These are phyloP conservation scores for Bonia amplexicaulis DNA, from an alignment of 176 grass and related monocot species.

Conservation along the genomic window DNA sequence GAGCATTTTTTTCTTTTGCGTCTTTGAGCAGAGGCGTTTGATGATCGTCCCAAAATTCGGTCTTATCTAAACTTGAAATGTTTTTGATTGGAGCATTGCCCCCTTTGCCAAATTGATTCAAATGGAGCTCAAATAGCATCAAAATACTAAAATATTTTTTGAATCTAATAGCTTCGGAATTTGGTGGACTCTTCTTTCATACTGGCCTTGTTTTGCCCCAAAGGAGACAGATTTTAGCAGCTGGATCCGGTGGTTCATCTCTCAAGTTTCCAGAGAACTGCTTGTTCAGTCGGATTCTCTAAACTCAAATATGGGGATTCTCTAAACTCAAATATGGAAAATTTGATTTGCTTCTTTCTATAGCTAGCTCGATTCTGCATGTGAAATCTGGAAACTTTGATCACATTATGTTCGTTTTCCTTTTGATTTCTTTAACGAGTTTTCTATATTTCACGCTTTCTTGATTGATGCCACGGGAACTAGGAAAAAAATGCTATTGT, in stretches of 20 bases:
- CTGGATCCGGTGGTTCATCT: slow-evolving; percentile 12
- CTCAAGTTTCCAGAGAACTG: not conserved
- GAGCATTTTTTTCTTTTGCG: not conserved
- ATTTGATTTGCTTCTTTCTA: not conserved
- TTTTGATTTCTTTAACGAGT: not conserved
- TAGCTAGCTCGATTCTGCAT: not conserved
- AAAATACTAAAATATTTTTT: too few species aligned
- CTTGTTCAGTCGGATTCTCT: not conserved
- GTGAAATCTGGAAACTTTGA: not conserved
- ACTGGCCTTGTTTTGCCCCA: not conserved
- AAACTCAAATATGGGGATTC: not conserved
- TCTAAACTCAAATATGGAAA: not conserved
- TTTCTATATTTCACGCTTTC: not conserved
- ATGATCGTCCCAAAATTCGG: not conserved
- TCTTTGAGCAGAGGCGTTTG: not conserved
- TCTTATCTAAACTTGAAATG: not conserved
- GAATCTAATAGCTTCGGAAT: not conserved
- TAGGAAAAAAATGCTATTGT: not conserved
- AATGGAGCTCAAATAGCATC: not conserved
- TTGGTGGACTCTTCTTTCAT: not conserved
- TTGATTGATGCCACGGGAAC: not conserved
- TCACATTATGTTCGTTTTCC: not conserved
- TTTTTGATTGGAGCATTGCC: not conserved
- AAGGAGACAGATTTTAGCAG: not conserved
- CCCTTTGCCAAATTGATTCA: not conserved